phyloP scores from a whole-genome alignment of 306 rosid species.

The Vigna radiata region DNA sequence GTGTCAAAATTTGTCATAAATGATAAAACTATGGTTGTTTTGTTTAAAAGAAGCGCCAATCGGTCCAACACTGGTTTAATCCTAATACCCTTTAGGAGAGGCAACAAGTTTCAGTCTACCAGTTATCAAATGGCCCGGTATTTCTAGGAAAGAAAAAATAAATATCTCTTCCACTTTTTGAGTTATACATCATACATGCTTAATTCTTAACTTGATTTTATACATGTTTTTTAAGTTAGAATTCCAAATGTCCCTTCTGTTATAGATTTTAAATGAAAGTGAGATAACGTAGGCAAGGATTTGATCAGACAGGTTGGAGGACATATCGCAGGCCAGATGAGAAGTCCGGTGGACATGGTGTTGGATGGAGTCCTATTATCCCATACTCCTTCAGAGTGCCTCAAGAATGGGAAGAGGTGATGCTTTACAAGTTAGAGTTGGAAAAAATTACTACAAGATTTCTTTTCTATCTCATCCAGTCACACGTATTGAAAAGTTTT shows the following conservation, averaged over 20 bases:
- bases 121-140: not conserved
- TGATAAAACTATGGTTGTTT: not conserved
- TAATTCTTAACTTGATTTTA: conserved; percentile 19
- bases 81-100: not conserved
- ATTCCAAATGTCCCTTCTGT: not conserved
- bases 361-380: conserved; percentile 99
- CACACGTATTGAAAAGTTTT: conserved; percentile 2
- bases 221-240: conserved; percentile 2
- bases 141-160: not conserved
- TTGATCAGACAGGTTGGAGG: conserved; percentile 99
- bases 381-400: conserved; percentile 88
- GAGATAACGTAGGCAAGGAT: conserved; percentile 47
- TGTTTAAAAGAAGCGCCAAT: not conserved
- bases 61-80: not conserved
- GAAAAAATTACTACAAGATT: conserved; percentile 22
- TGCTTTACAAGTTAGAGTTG: conserved; percentile 19
- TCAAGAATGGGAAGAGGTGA: conserved; percentile 95
- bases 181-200: not conserved
- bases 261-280: conserved; percentile 40
- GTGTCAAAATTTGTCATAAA: not conserved
- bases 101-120: not conserved
- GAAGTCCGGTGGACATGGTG: conserved; percentile 99
- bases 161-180: conserved; percentile 18
- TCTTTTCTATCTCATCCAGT: conserved; percentile 33
- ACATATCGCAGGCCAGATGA: conserved; percentile 98